Base-by-base conservation (phyloP, 495 filamentous ascomycete genomes). In the Hypomontagnella submonticulosa region DNA sequence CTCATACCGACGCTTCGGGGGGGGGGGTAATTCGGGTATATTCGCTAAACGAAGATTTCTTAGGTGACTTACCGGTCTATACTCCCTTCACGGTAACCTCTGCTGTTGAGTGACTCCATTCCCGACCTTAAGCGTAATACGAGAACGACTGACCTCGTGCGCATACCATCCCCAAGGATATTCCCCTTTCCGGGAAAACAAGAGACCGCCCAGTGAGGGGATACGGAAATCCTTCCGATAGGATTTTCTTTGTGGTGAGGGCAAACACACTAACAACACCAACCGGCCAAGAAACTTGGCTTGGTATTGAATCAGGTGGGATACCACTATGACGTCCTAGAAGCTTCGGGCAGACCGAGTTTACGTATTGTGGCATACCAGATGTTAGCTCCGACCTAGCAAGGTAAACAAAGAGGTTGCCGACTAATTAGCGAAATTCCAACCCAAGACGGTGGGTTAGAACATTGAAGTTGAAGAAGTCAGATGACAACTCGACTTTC, bases 401-500 rank as follows among this genome's bases (percentile, higher is more conserved):
- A n/a, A n/a, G n/a, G n/a, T 16, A 10, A 47, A 47, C 13, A 20
- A 19, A 16, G 10, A 16, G 36, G 12, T 10, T 8, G 27, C 32
- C 47, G 30, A 50, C 30, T 15, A 11, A 42, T 27, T 38, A 13
- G 30, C 16, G 7, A 5, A 51, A 37, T 19, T 46, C 37, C 30
- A 16, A 30, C 33, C 9, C 9, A 50, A 18, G 6, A 30, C 11
- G n/a, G 44, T 52, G 15, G 33, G n/a, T n/a, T n/a, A n/a, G n/a
- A n/a, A n/a, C n/a, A 23, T 10, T 36, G 64, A 53, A 54, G 57
- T 67, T 19, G 7, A 48, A 43, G 19, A 67, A 38, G 58, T 62
- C 58, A 67, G 49, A 61, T 67, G 53, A 62, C 58, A 41, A 52
- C 32, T 51, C 23, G 10, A 7, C 0, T 53, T 57, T 57, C 44